phyloP scores from a whole-genome alignment of 257 asterid species.

The Misopates orontium region DNA sequence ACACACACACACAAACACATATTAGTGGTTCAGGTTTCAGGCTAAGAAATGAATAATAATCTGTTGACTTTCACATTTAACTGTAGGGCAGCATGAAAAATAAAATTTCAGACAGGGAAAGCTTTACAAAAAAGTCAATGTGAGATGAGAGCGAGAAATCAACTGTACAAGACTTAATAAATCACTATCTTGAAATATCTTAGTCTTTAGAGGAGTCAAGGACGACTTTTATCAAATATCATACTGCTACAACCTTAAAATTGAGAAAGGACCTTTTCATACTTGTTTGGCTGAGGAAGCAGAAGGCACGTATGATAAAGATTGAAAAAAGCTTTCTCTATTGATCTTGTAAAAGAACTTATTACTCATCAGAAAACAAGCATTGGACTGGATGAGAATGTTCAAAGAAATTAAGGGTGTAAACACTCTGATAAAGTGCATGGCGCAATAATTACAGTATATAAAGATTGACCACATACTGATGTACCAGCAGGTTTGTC shows the following conservation, averaged over 20 bases:
- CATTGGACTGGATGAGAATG: slow-evolving; percentile 1
- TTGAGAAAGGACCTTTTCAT: not conserved
- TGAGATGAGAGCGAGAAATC: not conserved
- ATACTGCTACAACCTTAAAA: slow-evolving; percentile 9
- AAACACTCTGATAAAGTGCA: slow-evolving; percentile 13
- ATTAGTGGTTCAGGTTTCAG: not conserved
- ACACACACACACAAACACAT: not conserved
- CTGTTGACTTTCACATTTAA: not conserved
- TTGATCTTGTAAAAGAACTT: not conserved
- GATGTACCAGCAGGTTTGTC: slow-evolving; percentile 99
- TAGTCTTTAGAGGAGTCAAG: slow-evolving; percentile 1
- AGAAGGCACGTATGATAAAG: not conserved
- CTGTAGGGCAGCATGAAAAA: not conserved
- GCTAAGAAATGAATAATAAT: slow-evolving; percentile 1
- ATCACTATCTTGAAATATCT: not conserved
- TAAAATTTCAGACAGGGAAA: not conserved
- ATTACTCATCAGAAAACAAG: not conserved
- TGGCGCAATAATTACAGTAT: slow-evolving; percentile 1
- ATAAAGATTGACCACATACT: slow-evolving; percentile 54
- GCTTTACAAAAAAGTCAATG: not conserved
- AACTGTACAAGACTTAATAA: not conserved
- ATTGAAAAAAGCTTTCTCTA: not conserved
- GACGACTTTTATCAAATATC: slow-evolving; percentile 3
- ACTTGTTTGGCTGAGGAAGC: not conserved
- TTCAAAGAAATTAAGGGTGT: slow-evolving; percentile 20